Evolutionary conservation across 2,329 filamentous ascomycete species (phyloP), one percentile per base, ranked within the genome.

Genomic region (Beauveria australis): DNA sequence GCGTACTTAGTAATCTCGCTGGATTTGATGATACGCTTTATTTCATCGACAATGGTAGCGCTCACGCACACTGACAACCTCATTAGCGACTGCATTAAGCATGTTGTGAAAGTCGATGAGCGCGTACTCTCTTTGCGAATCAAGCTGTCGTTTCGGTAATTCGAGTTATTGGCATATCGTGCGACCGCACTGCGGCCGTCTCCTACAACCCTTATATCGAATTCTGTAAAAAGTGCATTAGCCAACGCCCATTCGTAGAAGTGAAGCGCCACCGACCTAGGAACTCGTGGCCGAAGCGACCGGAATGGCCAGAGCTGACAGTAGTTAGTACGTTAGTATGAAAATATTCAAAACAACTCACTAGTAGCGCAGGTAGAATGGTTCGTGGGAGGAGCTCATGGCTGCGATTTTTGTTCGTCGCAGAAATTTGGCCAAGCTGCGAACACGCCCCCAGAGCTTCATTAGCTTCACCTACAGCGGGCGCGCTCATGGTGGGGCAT

Each of bases 131-230:
- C 94, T 92, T 99, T 99, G 66, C 94, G 89, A 72, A 99, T 99
- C 67, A 99, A 79, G 64, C 92, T 97, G 74, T 99, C 94, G 76
- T 99, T 99, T 71, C 94, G 88, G 78, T 99, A 99, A 78, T 99
- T 99, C 61, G 93, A 97, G 76, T 99, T 99, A 81, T 99, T 99
- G 65, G 94, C 94, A 77, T 99, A 99, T 76, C 94, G 88, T 37
- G 93, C 92, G 57, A 94, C 90, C 8, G 94, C 94, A 72, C 92
- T 97, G 63, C 91, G 86, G 56, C 94, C 94, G 73, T 99, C 94
- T 59, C 91, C 91, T 51, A 97, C 84, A 26, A 92, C 91, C 60
- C 93, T 85, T 70, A 99, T 94, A 74, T 99, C 94, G 74, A 99
- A 99, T 75, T 99, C 93, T 97, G 67, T 55, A 8, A 51, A 33